phyloP scores from a whole-genome alignment of 169 alveolate genomes.

The Cryptosporidium meleagridis region DNA sequence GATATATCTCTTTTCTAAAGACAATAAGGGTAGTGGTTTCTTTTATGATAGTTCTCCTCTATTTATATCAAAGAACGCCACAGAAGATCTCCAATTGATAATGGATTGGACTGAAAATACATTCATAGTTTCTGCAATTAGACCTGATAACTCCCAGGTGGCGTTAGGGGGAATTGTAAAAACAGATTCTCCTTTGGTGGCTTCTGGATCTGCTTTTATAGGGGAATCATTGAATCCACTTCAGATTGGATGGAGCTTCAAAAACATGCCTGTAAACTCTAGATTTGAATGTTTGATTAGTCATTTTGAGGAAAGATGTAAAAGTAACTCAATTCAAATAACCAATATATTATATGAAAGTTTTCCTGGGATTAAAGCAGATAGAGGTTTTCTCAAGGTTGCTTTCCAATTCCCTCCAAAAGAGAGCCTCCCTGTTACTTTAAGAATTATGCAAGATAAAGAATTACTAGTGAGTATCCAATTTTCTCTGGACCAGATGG shows the following conservation, averaged over 20 bases:
- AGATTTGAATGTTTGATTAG: constrained; percentile 13
- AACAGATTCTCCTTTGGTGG: constrained; percentile 26
- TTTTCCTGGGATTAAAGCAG: not conserved
- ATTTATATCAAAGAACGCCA: constrained; percentile 1
- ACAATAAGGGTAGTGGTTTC: not conserved
- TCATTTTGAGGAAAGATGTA: constrained; percentile 47
- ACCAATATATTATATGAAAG: not conserved
- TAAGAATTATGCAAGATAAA: not conserved
- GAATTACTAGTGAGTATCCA: not conserved
- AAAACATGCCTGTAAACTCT: not conserved
- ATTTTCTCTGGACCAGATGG: constrained; percentile 17
- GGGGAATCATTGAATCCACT: constrained; percentile 22
- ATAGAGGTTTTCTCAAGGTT: constrained; percentile 26
- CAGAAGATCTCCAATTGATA: constrained; percentile 4
- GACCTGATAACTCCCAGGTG: not conserved
- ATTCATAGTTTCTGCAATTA: not conserved
- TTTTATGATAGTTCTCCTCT: constrained; percentile 60
- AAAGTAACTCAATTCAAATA: constrained; percentile 21
- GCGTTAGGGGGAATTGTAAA: constrained; percentile 38
- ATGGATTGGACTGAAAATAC: constrained; percentile 40
- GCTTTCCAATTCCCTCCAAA: constrained; percentile 68
- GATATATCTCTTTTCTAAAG: constrained; percentile 1
- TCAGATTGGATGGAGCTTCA: constrained; percentile 24
- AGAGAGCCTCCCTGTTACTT: constrained; percentile 4
- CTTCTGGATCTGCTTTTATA: constrained; percentile 40